These are phyloP conservation scores for Thielaviopsis cerberus DNA, from an alignment of 2,329 filamentous ascomycete genomes.

Conservation along the genomic window DNA sequence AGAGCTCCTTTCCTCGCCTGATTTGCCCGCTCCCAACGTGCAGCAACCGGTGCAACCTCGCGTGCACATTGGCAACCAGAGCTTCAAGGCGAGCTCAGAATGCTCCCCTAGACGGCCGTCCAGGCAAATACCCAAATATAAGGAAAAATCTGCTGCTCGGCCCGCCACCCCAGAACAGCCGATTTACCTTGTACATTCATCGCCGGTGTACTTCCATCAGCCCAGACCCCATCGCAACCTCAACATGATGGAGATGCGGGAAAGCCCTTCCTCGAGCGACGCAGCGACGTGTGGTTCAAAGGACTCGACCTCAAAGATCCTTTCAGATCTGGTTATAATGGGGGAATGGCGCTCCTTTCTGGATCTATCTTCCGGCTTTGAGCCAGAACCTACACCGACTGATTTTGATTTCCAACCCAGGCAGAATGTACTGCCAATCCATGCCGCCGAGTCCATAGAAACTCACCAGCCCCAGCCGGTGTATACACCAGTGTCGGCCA, in stretches of 20 bases:
- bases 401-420: no score
- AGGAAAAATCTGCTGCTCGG: neutral
- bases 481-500: neutral
- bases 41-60: neutral
- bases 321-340: neutral
- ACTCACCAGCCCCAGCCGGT: neutral
- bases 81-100: slow-evolving; percentile 2
- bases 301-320: neutral
- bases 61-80: slow-evolving; percentile 9
- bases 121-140: neutral
- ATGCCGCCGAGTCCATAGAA: no score
- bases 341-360: neutral
- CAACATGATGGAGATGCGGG: neutral
- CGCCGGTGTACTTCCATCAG: slow-evolving; percentile 4
- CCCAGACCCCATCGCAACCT: slow-evolving; percentile 3
- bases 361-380: neutral
- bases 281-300: neutral
- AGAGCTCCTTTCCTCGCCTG: neutral
- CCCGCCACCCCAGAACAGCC: neutral
- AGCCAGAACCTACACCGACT: no score
- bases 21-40: neutral
- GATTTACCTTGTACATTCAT: slow-evolving; percentile 1
- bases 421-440: no score
- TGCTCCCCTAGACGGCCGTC: neutral
- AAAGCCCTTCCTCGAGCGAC: neutral